Evolutionary conservation across 192 early-diverging fungal species (phyloP).

Genomic region (Powellomyces hirtus): DNA sequence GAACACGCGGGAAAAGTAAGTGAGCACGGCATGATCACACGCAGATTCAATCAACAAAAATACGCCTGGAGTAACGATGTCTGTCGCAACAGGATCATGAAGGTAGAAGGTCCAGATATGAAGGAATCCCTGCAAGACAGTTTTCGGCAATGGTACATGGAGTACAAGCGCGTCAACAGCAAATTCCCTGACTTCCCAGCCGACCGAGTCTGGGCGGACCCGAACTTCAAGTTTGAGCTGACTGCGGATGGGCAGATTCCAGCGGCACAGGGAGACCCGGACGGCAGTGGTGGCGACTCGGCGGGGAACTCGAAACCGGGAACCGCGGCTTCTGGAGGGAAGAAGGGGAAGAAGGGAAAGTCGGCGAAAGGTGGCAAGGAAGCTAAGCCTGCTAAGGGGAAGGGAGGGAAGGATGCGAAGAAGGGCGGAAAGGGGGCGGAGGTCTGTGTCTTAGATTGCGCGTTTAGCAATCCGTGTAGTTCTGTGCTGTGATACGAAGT

Average conservation of each 20-base stretch:
- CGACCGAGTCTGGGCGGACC: slow-evolving; percentile 50
- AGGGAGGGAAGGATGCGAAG: slow-evolving; percentile 32
- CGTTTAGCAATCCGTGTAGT: no score
- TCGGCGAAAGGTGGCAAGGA: slow-evolving; percentile 33
- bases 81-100: slow-evolving; percentile 40
- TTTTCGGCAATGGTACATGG: slow-evolving; percentile 68
- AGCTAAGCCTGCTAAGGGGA: slow-evolving; percentile 30
- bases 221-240: slow-evolving; percentile 50
- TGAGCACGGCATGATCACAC: not conserved
- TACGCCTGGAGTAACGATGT: not conserved
- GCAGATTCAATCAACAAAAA: not conserved
- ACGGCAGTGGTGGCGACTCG: not conserved
- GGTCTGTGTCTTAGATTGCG: no score
- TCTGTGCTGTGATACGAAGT: no score
- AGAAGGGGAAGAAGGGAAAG: slow-evolving; percentile 32
- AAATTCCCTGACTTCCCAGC: slow-evolving; percentile 64
- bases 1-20: slow-evolving; percentile 60
- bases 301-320: slow-evolving; percentile 34
- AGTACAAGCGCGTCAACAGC: slow-evolving; percentile 52
- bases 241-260: slow-evolving; percentile 21
- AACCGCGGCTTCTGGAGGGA: slow-evolving; percentile 20
- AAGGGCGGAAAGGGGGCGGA: slow-evolving; percentile 23
- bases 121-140: slow-evolving; percentile 59
- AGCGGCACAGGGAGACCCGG: slow-evolving; percentile 1
- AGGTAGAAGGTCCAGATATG: slow-evolving; percentile 65